Conservation (phyloP, 768 basidiomycete species). For the Suillus clintonianus region DNA sequence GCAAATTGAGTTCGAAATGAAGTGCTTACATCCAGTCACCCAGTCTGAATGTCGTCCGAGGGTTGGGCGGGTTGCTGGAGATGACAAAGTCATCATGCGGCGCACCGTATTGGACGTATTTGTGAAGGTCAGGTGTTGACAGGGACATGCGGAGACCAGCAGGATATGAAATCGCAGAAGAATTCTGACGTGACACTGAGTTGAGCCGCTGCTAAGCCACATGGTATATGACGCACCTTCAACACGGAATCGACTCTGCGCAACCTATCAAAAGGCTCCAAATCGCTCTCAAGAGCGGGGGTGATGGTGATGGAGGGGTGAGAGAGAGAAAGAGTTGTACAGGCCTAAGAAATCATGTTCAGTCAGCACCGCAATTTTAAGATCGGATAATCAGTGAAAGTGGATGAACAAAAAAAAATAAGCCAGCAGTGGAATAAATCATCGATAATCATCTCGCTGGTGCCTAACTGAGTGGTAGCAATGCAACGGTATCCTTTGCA, state of each 20-base stretch:
- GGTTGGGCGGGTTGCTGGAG: slow-evolving; percentile 73
- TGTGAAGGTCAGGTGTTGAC: slow-evolving; percentile 35
- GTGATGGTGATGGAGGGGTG: slow-evolving; percentile 46
- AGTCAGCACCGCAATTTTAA: slow-evolving; percentile 20
- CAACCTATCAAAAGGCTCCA: slow-evolving; percentile 62
- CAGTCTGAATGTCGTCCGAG: slow-evolving; percentile 61
- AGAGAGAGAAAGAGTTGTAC: slow-evolving; percentile 53
- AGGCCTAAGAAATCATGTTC: slow-evolving; percentile 44
- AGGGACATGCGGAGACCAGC: slow-evolving; percentile 34
- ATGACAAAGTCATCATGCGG: slow-evolving; percentile 50
- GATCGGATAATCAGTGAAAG: slow-evolving; percentile 20
- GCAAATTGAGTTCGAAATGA: slow-evolving; percentile 12
- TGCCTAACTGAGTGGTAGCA: not conserved
- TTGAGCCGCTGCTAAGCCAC: slow-evolving; percentile 19
- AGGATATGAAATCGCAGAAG: slow-evolving; percentile 9
- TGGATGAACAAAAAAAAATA: slow-evolving; percentile 11
- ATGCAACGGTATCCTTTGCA: slow-evolving; percentile 4
- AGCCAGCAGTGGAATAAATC: not conserved
- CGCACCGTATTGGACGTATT: slow-evolving; percentile 8
- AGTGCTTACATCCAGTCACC: slow-evolving; percentile 77
- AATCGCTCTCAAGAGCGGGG: slow-evolving; percentile 62
- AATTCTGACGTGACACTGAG: slow-evolving; percentile 11
- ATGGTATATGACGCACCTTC: slow-evolving; percentile 19
- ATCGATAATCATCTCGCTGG: not conserved
- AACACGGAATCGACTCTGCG: slow-evolving; percentile 41